These are phyloP conservation scores for Physcomitrellopsis africana DNA, from an alignment of 225 moss, liverwort and hornwort genomes.

Conservation along the genomic window DNA sequence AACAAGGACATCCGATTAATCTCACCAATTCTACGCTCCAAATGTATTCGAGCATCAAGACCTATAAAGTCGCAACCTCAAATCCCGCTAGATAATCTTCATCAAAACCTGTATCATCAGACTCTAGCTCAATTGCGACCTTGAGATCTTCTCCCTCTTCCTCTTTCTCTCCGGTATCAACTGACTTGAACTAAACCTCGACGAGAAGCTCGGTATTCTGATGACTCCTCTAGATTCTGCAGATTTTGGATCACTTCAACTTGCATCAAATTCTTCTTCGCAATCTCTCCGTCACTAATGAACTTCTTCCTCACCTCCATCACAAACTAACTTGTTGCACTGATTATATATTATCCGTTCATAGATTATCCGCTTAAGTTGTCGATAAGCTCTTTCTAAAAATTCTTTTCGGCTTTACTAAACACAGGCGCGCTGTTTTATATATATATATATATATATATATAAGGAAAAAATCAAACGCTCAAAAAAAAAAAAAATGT, in stretches of 20 bases:
- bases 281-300: constrained; percentile 75
- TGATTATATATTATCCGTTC: too few species aligned
- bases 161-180: constrained; percentile 48
- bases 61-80: background rate
- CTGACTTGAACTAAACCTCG: constrained; percentile 37
- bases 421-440: too few species aligned
- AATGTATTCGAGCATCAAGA: constrained; percentile 28
- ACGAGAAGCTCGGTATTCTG: too few species aligned
- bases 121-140: constrained; percentile 67
- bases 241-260: too few species aligned
- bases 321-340: too few species aligned
- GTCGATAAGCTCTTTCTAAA: too few species aligned
- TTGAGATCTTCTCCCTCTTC: constrained; percentile 68
- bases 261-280: constrained; percentile 62
- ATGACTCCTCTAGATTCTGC: constrained; percentile 56
- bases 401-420: too few species aligned
- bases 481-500: too few species aligned
- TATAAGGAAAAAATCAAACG: too few species aligned
- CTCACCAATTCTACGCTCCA: constrained; percentile 12
- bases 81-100: constrained; percentile 74
- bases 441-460: too few species aligned
- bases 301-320: too few species aligned
- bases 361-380: too few species aligned
- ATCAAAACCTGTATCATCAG: constrained; percentile 81
- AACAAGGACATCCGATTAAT: background rate